These are phyloP conservation scores for Magnolia sinica DNA, from an alignment of 164 flowering plant genomes.

Conservation along the genomic window DNA sequence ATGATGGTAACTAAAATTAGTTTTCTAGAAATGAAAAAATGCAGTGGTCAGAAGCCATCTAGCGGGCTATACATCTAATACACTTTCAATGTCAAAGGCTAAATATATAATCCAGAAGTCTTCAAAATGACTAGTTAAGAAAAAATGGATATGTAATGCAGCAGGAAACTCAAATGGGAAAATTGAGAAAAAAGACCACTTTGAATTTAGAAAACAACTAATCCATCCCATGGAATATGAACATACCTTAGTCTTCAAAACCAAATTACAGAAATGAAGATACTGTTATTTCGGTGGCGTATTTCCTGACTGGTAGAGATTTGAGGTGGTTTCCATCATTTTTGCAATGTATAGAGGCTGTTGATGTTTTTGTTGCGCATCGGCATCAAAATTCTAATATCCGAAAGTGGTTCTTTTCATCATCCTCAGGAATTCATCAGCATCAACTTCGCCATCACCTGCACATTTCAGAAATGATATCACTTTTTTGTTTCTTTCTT, in stretches of 20 bases:
- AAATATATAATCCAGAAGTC: too few relatives aligned
- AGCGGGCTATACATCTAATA: too few relatives aligned
- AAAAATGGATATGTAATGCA: neutral
- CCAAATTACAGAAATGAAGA: neutral
- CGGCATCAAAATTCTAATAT: neutral
- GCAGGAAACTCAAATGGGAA: neutral
- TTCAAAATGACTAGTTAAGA: neutral
- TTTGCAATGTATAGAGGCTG: neutral
- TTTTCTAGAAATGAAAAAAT: too few relatives aligned
- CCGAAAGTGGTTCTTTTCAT: conserved; percentile 61
- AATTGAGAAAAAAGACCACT: neutral
- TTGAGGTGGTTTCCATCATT: neutral
- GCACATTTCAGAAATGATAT: conserved; percentile 12
- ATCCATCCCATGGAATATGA: neutral
- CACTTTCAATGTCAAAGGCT: too few relatives aligned
- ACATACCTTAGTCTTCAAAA: neutral
- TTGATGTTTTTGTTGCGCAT: too few relatives aligned
- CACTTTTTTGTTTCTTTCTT: neutral
- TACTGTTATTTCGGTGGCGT: neutral
- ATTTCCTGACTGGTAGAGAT: too few relatives aligned
- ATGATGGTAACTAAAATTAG: too few relatives aligned
- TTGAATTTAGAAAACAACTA: neutral
- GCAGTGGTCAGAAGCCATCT: too few relatives aligned
- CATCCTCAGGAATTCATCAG: conserved; percentile 83
- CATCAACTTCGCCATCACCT: conserved; percentile 81